A percentile compares a stretch with the other conserved stretches of the same genome.
These are phyloP conservation scores for Tuber melanosporum DNA, from an alignment of 495 filamentous ascomycete species.

Conservation along the genomic window DNA sequence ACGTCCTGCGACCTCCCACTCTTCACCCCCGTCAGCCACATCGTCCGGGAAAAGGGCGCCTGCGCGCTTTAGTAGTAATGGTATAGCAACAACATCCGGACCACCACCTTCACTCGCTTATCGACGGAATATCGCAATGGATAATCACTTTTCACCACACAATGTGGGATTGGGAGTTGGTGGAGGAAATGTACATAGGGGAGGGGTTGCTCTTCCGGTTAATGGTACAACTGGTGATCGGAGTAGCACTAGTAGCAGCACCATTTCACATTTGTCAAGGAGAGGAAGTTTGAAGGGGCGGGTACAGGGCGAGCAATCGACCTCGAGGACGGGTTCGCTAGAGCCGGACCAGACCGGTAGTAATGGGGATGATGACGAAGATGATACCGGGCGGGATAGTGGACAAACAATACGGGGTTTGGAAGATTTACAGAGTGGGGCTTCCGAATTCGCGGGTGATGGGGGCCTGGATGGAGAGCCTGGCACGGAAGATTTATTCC, in stretches of 20 bases:
- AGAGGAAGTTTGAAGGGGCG: conserved; percentile 23
- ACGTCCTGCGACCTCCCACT: conserved; percentile 23
- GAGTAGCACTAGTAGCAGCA: conserved; percentile 22
- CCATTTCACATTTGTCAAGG: conserved; percentile 31
- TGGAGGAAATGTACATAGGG: neutral
- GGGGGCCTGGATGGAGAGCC: conserved; percentile 32
- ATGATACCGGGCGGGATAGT: conserved; percentile 40
- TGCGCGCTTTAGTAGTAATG: conserved; percentile 43
- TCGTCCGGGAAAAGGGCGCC: conserved; percentile 23
- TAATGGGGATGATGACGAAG: conserved; percentile 39
- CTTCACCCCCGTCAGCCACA: conserved; percentile 12
- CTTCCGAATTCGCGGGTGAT: neutral
- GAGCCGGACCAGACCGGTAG: conserved; percentile 21
- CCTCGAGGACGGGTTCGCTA: conserved; percentile 20
- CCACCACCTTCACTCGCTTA: conserved; percentile 41
- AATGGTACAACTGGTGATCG: conserved; percentile 17
- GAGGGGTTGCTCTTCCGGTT: conserved; percentile 4
- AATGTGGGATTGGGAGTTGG: neutral
- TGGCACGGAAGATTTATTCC: conserved; percentile 56
- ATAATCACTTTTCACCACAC: conserved; percentile 35
- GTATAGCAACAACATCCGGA: conserved; percentile 40
- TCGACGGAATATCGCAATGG: conserved; percentile 35
- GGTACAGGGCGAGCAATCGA: conserved; percentile 11
- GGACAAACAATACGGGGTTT: conserved; percentile 42
- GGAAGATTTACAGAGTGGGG: conserved; percentile 36